phyloP scores from a whole-genome alignment of 1,284 basidiomycete species.

The Fomitopsis betulina region DNA sequence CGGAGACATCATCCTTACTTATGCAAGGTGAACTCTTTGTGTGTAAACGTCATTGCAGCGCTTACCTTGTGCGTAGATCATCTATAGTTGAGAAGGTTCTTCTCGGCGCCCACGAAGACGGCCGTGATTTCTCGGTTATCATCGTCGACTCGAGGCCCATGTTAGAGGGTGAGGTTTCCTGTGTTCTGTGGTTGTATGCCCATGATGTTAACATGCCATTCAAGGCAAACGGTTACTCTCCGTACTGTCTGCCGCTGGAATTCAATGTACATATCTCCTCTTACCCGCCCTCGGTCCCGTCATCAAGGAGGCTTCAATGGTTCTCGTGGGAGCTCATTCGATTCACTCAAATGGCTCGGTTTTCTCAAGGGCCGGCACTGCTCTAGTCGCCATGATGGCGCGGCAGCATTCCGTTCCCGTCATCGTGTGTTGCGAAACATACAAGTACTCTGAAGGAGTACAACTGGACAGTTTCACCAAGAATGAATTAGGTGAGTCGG shows the following conservation, averaged over 20 bases:
- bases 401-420: constrained; percentile 89
- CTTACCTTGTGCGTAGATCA: constrained; percentile 49
- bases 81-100: constrained; percentile 93
- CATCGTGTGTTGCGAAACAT: constrained; percentile 96
- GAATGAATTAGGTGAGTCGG: constrained; percentile 82
- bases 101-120: constrained; percentile 70
- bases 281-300: constrained; percentile 86
- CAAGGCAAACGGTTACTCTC: constrained; percentile 78
- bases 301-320: constrained; percentile 76
- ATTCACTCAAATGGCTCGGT: constrained; percentile 94
- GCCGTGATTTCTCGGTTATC: constrained; percentile 83
- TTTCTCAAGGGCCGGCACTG: constrained; percentile 92
- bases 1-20: constrained; percentile 91
- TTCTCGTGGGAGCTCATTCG: constrained; percentile 91
- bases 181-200: too few species aligned
- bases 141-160: constrained; percentile 95
- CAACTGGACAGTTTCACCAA: constrained; percentile 93
- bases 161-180: constrained; percentile 66
- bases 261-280: constrained; percentile 90
- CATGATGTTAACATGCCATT: constrained; percentile 2
- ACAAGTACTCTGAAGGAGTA: constrained; percentile 95
- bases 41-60: constrained; percentile 11
- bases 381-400: constrained; percentile 94
- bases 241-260: constrained; percentile 66
- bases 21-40: constrained; percentile 61